phyloP scores from a whole-genome alignment of 2,329 filamentous ascomycete species.

The Pseudogymnoascus sp. region DNA sequence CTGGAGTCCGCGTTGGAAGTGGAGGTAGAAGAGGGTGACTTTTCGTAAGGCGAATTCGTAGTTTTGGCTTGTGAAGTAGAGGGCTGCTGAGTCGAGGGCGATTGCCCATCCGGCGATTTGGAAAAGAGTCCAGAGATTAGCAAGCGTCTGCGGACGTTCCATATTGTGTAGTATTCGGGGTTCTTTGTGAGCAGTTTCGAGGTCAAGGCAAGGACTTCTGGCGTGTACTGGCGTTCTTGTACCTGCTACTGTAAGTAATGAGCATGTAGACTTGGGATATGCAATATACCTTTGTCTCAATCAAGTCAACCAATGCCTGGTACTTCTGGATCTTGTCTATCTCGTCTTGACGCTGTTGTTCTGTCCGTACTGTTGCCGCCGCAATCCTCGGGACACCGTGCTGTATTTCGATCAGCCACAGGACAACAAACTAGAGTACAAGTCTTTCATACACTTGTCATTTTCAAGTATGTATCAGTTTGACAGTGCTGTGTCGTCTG shows the following conservation, averaged over 20 bases:
- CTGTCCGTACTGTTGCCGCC: constrained; percentile 50
- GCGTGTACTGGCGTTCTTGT: constrained; percentile 28
- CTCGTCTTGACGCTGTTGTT: constrained; percentile 64
- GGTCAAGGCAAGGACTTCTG: constrained; percentile 57
- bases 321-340: constrained; percentile 70
- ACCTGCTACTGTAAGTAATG: constrained; percentile 22
- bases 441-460: constrained; percentile 31
- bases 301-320: constrained; percentile 58
- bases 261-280: not conserved
- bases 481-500: not conserved
- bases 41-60: constrained; percentile 57
- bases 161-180: constrained; percentile 85
- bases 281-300: constrained; percentile 54
- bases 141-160: constrained; percentile 76
- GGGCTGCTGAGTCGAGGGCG: constrained; percentile 47
- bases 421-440: constrained; percentile 14
- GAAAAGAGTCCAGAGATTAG: constrained; percentile 44
- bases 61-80: constrained; percentile 46
- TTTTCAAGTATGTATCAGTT: constrained; percentile 17
- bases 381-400: constrained; percentile 73
- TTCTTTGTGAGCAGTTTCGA: constrained; percentile 69
- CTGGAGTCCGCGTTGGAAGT: constrained; percentile 46
- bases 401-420: constrained; percentile 41
- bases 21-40: constrained; percentile 48
- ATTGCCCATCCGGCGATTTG: constrained; percentile 43